Percentiles rank a stretch among this genome's conserved stretches.
phyloP scores from a whole-genome alignment of 495 filamentous ascomycete genomes.

The Evansstolkia leycettana region DNA sequence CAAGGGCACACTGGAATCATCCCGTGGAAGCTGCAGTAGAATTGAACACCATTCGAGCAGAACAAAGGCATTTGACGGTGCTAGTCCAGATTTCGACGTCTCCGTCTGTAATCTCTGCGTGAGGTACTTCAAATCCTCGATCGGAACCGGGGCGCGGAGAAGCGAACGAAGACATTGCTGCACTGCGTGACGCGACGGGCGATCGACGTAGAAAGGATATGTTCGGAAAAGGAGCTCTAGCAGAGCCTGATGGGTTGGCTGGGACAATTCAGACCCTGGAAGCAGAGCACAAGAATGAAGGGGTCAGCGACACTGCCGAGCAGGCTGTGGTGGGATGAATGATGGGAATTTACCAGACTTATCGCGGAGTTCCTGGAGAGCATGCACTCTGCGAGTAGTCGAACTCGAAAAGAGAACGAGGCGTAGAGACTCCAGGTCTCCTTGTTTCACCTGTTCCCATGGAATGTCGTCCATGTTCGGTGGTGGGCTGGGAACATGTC shows the following conservation, averaged over 20 bases:
- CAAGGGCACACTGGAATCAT: constrained; percentile 45
- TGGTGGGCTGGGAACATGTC: constrained; percentile 15
- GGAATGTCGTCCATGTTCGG: constrained; percentile 35
- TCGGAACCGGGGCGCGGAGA: constrained; percentile 36
- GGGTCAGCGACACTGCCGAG: constrained; percentile 4
- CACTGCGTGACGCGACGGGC: constrained; percentile 67
- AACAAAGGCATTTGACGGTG: constrained; percentile 72
- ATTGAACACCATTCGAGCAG: constrained; percentile 80
- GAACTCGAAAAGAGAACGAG: constrained; percentile 36
- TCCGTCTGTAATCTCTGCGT: constrained; percentile 48
- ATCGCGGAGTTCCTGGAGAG: constrained; percentile 37
- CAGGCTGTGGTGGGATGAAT: not conserved
- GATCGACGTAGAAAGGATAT: constrained; percentile 77
- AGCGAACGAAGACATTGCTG: constrained; percentile 61
- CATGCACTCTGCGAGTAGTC: constrained; percentile 33
- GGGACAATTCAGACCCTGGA: constrained; percentile 22
- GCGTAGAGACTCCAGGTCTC: constrained; percentile 33
- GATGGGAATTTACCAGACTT: constrained; percentile 24
- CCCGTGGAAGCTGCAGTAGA: constrained; percentile 49
- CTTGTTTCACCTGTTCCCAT: constrained; percentile 37
- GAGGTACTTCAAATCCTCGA: constrained; percentile 45
- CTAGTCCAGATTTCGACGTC: constrained; percentile 59
- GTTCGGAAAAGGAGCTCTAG: constrained; percentile 70
- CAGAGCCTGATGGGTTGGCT: constrained; percentile 26
- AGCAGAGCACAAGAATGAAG: not conserved